Evolutionary conservation across 495 filamentous ascomycete species (phyloP), one percentile per base, ranked within the genome.

Genomic region (Penicillium pancosmium): DNA sequence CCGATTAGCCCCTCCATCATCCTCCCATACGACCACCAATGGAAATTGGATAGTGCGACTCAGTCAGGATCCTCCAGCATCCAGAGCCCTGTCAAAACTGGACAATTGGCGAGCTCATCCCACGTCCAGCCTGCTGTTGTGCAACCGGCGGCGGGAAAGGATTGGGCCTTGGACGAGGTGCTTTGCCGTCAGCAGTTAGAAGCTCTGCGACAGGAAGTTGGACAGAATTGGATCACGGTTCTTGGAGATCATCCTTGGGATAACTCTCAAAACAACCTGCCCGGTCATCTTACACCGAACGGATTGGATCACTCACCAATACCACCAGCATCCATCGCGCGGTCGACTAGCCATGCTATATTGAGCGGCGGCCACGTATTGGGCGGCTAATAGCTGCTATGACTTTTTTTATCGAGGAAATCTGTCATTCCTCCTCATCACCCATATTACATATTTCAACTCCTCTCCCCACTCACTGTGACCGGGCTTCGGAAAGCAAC

Each of bases 111-210:
- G 33, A 69, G 62, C 47, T 52, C 64, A 19, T 49, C 63, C 41
- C 58, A 55, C 13, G 33, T 62, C 10, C 63, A 62, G 36, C 12
- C 64, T 2, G 44, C 64, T 16, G 33, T 64, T 31, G 47, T 63
- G 23, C 65, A 59, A 25, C 38, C 62, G 13, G 43, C 52, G 4
- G 72, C 64, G 56, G 50, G 60, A 50, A 68, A 65, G 44, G 80
- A 90, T 54, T 90, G 89, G 83, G 84, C 84, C 51, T 74, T 86
- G 46, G 85, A 86, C 52, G 87, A 88, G 50, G 91, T 96, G 65
- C 77, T 91, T 6, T 97, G 93, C 70, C 84, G 86, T 40, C 88
- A 88, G 70, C 92, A 92, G 64, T 84, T 98, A 49, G 91, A 94
- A 71, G 88, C 88, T 12, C 74, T 97, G 16, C 88, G 90, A 43